Conservation (phyloP, 345 rosid species). For the Camelina laxa region DNA sequence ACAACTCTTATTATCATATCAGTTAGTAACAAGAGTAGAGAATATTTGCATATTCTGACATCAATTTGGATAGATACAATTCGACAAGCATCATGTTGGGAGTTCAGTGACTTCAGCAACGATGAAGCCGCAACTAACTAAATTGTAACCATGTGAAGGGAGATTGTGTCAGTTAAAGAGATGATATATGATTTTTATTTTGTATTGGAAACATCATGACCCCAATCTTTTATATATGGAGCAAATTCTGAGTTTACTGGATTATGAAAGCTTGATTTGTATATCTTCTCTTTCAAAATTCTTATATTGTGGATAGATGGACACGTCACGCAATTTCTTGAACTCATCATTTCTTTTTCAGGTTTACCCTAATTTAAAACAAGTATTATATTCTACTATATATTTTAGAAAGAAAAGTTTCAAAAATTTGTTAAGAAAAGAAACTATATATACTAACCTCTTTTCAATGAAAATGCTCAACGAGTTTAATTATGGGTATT, state of each 20-base stretch:
- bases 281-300: neutral
- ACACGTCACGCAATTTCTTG: neutral
- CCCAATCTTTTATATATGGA: neutral
- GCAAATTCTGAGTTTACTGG: neutral
- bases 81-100: conserved; percentile 35
- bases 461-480: too few relatives aligned
- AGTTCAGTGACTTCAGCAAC: conserved; percentile 33
- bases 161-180: conserved; percentile 5
- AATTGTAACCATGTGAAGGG: conserved; percentile 2
- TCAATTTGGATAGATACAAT: conserved; percentile 29
- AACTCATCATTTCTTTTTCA: too few relatives aligned
- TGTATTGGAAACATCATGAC: neutral
- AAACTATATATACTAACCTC: too few relatives aligned
- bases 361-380: too few relatives aligned
- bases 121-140: conserved; percentile 27
- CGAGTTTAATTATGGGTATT: too few relatives aligned
- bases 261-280: too few relatives aligned
- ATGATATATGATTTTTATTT: neutral
- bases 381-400: too few relatives aligned
- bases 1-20: conserved; percentile 23
- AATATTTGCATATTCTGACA: conserved; percentile 29
- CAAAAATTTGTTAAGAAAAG: too few relatives aligned
- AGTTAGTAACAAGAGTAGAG: conserved; percentile 19
- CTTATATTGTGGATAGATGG: neutral
- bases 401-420: too few relatives aligned